phyloP scores from a whole-genome alignment of 495 filamentous ascomycete genomes.

The Peziza echinospora region DNA sequence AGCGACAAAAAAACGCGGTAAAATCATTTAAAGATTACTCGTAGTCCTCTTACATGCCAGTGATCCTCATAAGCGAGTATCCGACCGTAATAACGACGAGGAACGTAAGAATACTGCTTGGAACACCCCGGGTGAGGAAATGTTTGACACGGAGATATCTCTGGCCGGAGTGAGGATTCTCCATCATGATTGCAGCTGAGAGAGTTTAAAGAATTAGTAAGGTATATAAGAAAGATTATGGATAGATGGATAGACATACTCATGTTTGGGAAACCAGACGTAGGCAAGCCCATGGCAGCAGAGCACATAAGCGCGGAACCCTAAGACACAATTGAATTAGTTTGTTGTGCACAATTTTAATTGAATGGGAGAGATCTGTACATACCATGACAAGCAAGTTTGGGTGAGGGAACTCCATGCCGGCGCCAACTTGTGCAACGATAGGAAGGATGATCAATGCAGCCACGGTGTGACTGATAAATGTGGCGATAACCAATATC shows the following conservation, averaged over 20 bases:
- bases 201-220: slow-evolving; percentile 32
- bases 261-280: slow-evolving; percentile 97
- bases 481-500: slow-evolving; percentile 86
- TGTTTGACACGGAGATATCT: slow-evolving; percentile 81
- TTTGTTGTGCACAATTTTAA: neutral
- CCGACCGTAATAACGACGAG: slow-evolving; percentile 66
- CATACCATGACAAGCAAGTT: slow-evolving; percentile 75
- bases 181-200: slow-evolving; percentile 99
- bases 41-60: slow-evolving; percentile 43
- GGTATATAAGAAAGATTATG: slow-evolving; percentile 3
- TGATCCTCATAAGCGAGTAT: slow-evolving; percentile 66
- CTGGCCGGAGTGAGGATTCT: slow-evolving; percentile 75
- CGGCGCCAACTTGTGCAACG: slow-evolving; percentile 60
- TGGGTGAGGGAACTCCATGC: slow-evolving; percentile 74
- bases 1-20: no score
- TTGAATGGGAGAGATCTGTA: neutral
- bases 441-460: slow-evolving; percentile 87
- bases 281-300: slow-evolving; percentile 73
- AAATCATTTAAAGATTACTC: no score
- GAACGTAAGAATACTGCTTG: slow-evolving; percentile 59
- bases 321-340: neutral
- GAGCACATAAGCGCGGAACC: slow-evolving; percentile 40
- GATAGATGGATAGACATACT: slow-evolving; percentile 35
- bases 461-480: slow-evolving; percentile 94
- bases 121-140: slow-evolving; percentile 78